Conservation (phyloP, 441 rosid species). For the Erodium chrysanthum region DNA sequence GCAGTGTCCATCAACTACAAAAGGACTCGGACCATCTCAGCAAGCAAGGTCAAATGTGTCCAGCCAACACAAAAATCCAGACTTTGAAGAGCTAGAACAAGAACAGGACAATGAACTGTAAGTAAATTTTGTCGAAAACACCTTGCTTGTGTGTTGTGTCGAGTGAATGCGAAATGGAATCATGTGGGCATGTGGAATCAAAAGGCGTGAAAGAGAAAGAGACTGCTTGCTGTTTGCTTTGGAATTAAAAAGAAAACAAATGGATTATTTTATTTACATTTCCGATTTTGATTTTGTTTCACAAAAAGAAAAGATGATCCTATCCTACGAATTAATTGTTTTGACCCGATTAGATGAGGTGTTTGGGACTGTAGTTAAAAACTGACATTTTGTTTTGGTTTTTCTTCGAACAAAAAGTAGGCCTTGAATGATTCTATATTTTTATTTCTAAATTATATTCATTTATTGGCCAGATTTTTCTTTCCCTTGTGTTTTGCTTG, state of each 20-base stretch:
- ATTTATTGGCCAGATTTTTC: neutral
- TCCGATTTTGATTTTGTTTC: neutral
- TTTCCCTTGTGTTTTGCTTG: neutral
- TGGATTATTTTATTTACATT: no score
- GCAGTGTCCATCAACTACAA: no score
- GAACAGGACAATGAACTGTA: neutral
- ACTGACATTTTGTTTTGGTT: neutral
- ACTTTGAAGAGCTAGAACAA: neutral
- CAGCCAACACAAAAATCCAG: no score
- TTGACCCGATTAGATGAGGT: neutral
- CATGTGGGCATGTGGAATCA: slow-evolving; percentile 7
- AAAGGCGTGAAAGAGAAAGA: neutral
- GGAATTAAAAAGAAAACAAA: neutral
- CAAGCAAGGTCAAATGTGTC: no score
- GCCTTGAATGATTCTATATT: neutral
- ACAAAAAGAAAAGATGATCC: neutral
- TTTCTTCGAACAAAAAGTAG: neutral
- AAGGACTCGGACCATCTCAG: no score
- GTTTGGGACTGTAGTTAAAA: slow-evolving; percentile 3
- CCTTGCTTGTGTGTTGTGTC: neutral
- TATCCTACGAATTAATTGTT: neutral
- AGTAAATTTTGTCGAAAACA: no score
- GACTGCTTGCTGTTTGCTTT: neutral
- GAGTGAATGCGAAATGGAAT: neutral
- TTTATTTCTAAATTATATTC: neutral